Evolutionary conservation across 176 grass and related monocot genomes (phyloP).

Genomic region (Carex pumila): DNA sequence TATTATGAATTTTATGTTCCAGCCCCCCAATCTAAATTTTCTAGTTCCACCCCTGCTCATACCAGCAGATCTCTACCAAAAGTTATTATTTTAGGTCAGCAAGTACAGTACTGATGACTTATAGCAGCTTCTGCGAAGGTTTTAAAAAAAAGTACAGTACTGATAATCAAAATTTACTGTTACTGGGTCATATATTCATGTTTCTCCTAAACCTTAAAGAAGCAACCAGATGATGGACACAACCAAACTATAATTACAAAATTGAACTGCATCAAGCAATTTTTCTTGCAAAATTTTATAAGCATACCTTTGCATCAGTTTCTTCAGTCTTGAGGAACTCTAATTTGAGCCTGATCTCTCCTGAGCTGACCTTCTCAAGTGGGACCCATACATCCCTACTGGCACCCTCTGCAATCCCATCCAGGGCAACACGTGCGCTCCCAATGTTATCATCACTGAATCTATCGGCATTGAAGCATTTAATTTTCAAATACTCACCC

Average conservation of each 20-base stretch:
- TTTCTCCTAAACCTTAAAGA: not conserved
- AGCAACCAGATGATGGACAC: not conserved
- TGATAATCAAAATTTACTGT: not conserved
- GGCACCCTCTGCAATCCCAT: slow-evolving; percentile 61
- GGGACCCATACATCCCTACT: slow-evolving; percentile 77
- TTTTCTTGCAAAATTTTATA: not conserved
- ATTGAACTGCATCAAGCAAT: not conserved
- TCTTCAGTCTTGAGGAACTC: slow-evolving; percentile 51
- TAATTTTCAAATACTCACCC: slow-evolving; percentile 85
- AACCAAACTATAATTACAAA: not conserved
- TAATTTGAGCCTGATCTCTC: slow-evolving; percentile 76
- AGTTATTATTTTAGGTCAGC: not conserved
- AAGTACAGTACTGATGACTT: not conserved
- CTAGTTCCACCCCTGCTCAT: not conserved
- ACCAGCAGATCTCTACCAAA: not conserved
- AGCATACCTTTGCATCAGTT: slow-evolving; percentile 6
- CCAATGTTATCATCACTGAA: slow-evolving; percentile 88
- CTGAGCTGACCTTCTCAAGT: slow-evolving; percentile 76
- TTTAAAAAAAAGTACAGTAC: not conserved
- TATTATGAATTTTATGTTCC: no score
- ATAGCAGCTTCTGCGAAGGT: no score
- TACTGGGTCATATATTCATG: not conserved
- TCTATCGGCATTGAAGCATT: slow-evolving; percentile 66
- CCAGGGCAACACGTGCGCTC: slow-evolving; percentile 72
- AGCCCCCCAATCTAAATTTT: no score